Evolutionary conservation across 805 yeast species (phyloP).

Genomic region (Saccharomyces mikatae): DNA sequence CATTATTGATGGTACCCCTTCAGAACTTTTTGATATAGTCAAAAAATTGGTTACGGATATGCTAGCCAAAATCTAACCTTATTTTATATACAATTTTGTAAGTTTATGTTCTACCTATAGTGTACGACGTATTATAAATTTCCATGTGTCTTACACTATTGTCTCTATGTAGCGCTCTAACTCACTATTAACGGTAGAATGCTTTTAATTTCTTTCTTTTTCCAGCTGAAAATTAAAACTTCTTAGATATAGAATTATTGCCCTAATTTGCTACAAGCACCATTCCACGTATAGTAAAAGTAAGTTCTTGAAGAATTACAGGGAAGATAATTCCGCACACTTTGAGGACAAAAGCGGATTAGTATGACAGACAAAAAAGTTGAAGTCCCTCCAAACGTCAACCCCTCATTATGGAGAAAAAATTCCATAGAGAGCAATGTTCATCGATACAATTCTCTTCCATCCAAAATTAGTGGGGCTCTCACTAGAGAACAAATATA

Average conservation of each 20-base stretch:
- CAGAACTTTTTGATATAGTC: slow-evolving; percentile 69
- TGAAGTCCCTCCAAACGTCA: slow-evolving; percentile 1
- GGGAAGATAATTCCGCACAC: background rate
- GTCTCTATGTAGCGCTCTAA: background rate
- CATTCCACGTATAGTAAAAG: background rate
- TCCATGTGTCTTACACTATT: background rate
- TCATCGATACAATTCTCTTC: slow-evolving; percentile 20
- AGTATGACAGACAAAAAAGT: slow-evolving; percentile 2
- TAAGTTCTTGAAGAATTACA: background rate
- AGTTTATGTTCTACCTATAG: background rate
- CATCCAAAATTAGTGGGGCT: slow-evolving; percentile 38
- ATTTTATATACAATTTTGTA: background rate
- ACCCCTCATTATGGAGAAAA: slow-evolving; percentile 10
- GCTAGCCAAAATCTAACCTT: slow-evolving; percentile 58
- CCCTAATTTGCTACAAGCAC: background rate
- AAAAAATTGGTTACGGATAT: slow-evolving; percentile 61
- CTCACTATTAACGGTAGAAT: background rate
- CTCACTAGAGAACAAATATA: slow-evolving; percentile 73
- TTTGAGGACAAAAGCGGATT: background rate
- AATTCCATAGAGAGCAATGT: slow-evolving; percentile 3
- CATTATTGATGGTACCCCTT: slow-evolving; percentile 74
- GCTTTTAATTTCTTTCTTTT: background rate
- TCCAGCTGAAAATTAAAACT: background rate
- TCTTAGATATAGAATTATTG: background rate
- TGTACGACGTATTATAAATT: background rate